These are phyloP conservation scores for Polyporus arcularius DNA, from an alignment of 768 basidiomycete species.

Conservation along the genomic window DNA sequence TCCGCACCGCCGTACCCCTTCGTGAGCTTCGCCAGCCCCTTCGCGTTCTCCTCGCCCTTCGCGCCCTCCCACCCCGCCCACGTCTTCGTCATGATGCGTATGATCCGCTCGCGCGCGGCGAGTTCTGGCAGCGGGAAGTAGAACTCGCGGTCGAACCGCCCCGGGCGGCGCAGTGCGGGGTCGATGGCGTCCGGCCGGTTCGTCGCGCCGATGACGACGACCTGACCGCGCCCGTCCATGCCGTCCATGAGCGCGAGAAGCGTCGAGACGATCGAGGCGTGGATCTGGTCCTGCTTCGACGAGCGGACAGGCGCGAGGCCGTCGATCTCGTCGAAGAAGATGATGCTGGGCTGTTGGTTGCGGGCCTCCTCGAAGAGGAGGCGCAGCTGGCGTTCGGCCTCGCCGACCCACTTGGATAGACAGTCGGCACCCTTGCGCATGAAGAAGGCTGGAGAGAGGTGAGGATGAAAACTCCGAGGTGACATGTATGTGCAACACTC, in stretches of 20 bases:
- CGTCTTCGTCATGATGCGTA: constrained; percentile 84
- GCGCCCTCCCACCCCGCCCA: constrained; percentile 83
- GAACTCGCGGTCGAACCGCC: constrained; percentile 96
- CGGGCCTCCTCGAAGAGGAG: constrained; percentile 95
- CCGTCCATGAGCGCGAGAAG: constrained; percentile 98
- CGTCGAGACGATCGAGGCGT: constrained; percentile 96
- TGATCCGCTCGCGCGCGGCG: constrained; percentile 84
- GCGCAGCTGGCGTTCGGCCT: constrained; percentile 94
- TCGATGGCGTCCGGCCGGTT: constrained; percentile 98
- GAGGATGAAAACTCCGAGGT: not conserved
- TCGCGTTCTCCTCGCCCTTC: constrained; percentile 47
- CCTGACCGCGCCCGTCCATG: constrained; percentile 98
- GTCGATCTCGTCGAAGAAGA: constrained; percentile 99
- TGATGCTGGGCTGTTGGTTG: constrained; percentile 91
- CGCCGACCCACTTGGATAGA: constrained; percentile 98
- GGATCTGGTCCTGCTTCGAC: constrained; percentile 99
- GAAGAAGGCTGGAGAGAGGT: constrained; percentile 75
- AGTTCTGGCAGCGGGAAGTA: constrained; percentile 91
- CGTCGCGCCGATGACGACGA: constrained; percentile 96
- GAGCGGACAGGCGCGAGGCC: constrained; percentile 97
- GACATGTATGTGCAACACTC: constrained; percentile 3
- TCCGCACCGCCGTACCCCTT: constrained; percentile 99
- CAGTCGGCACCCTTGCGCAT: constrained; percentile 99
- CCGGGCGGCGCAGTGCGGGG: constrained; percentile 90
- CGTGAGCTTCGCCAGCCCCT: constrained; percentile 82